These are phyloP conservation scores for Lepidium campestre DNA, from an alignment of 441 rosid species.

Conservation along the genomic window DNA sequence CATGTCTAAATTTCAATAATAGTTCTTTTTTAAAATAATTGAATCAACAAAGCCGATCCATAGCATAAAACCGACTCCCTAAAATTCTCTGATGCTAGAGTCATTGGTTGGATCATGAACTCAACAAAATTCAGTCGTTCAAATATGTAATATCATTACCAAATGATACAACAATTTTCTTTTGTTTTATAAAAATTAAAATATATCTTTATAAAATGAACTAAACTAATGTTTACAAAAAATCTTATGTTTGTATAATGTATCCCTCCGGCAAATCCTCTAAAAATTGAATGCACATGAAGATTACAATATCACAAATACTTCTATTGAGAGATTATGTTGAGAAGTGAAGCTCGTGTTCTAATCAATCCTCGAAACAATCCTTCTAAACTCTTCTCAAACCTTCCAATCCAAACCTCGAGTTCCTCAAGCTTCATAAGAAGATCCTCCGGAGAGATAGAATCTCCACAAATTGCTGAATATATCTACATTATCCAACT, in stretches of 20 bases:
- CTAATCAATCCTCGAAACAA: constrained; percentile 53
- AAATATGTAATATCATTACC: too few species aligned
- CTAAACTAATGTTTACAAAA: constrained; percentile 9
- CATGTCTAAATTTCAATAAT: too few species aligned
- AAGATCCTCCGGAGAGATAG: constrained; percentile 19
- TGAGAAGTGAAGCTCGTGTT: constrained; percentile 57
- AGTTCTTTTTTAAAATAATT: too few species aligned
- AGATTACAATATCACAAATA: background rate
- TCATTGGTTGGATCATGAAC: too few species aligned
- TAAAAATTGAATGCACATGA: constrained; percentile 34
- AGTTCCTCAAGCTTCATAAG: constrained; percentile 36
- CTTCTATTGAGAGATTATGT: constrained; percentile 51
- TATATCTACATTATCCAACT: constrained; percentile 37
- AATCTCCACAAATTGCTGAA: constrained; percentile 29
- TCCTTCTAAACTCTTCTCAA: constrained; percentile 51
- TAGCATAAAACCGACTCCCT: too few species aligned
- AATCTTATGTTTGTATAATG: background rate
- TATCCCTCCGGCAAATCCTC: constrained; percentile 27
- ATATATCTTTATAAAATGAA: background rate
- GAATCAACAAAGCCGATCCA: too few species aligned
- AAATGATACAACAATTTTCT: too few species aligned
- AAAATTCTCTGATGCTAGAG: too few species aligned
- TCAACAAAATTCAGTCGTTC: too few species aligned
- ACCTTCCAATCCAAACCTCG: constrained; percentile 35
- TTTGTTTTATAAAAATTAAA: background rate